Percentiles rank a stretch among this genome's conserved stretches.
These are phyloP conservation scores for Omphalea diandra DNA, from an alignment of 441 rosid species.

Conservation along the genomic window DNA sequence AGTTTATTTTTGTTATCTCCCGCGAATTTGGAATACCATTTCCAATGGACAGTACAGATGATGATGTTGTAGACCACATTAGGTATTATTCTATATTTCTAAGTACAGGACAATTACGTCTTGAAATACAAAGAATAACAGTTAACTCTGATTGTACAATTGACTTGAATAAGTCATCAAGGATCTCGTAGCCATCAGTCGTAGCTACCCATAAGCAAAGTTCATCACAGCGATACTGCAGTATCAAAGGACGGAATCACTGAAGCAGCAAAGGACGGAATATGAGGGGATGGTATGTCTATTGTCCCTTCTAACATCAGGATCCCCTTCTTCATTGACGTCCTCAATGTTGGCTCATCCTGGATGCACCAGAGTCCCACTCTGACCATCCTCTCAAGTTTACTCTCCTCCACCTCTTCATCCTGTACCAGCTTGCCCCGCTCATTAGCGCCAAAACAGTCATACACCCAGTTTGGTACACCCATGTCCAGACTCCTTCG, in stretches of 20 bases:
- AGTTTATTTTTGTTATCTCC: no score
- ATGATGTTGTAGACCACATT: no score
- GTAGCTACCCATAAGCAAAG: background rate
- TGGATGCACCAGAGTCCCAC: constrained; percentile 16
- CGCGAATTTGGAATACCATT: no score
- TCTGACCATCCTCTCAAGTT: background rate
- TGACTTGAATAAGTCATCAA: no score
- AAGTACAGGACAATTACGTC: no score
- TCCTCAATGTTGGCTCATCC: constrained; percentile 31
- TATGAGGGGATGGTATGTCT: constrained; percentile 31
- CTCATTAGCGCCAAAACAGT: background rate
- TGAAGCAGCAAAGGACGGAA: background rate
- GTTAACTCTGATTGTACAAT: no score
- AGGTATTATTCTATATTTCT: no score
- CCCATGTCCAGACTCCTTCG: constrained; percentile 13
- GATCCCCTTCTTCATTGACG: constrained; percentile 33
- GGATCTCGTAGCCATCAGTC: no score
- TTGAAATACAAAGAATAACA: no score
- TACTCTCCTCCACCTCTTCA: background rate
- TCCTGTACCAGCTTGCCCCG: background rate
- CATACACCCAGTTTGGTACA: constrained; percentile 16
- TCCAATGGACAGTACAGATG: no score
- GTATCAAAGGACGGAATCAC: no score
- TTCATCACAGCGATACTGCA: background rate
- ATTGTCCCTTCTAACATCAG: constrained; percentile 34